A percentile compares a stretch with the other conserved stretches of the same genome.
These are phyloP conservation scores for Phaeosphaeria sp. DNA, from an alignment of 2,329 filamentous ascomycete genomes.

Conservation along the genomic window DNA sequence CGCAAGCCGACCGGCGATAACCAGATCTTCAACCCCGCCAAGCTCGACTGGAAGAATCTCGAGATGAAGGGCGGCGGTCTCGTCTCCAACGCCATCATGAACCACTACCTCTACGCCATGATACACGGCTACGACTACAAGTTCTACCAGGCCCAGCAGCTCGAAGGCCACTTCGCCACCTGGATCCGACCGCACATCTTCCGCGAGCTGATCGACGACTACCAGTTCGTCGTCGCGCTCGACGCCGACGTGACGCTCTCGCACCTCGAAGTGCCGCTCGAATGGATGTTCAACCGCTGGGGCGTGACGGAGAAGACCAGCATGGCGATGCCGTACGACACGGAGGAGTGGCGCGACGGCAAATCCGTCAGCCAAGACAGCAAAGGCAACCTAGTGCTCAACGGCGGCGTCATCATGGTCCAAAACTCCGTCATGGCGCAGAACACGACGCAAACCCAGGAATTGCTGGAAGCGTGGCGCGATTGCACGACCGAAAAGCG, in stretches of 20 bases:
- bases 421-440: conserved; percentile 43
- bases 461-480: conserved; percentile 40
- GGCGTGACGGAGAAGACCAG: conserved; percentile 49
- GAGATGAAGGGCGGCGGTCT: conserved; percentile 30
- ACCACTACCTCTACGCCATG: conserved; percentile 33
- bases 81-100: conserved; percentile 26
- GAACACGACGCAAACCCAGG: conserved; percentile 26
- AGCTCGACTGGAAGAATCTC: conserved; percentile 29
- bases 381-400: conserved; percentile 44
- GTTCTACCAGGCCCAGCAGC: conserved; percentile 48
- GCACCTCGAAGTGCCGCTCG: conserved; percentile 54
- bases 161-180: conserved; percentile 47
- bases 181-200: conserved; percentile 55
- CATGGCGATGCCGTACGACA: conserved; percentile 52
- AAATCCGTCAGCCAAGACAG: conserved; percentile 43
- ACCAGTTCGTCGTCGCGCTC: conserved; percentile 55
- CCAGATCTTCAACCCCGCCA: conserved; percentile 27
- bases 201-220: conserved; percentile 48
- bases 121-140: conserved; percentile 58
- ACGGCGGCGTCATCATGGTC: conserved; percentile 42
- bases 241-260: conserved; percentile 55
- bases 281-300: conserved; percentile 60
- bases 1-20: conserved; percentile 27
- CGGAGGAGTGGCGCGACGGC: conserved; percentile 12
- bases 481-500: conserved; percentile 35